phyloP scores from a whole-genome alignment of 2,329 filamentous ascomycete genomes.

The Trichothecium sympodiale region DNA sequence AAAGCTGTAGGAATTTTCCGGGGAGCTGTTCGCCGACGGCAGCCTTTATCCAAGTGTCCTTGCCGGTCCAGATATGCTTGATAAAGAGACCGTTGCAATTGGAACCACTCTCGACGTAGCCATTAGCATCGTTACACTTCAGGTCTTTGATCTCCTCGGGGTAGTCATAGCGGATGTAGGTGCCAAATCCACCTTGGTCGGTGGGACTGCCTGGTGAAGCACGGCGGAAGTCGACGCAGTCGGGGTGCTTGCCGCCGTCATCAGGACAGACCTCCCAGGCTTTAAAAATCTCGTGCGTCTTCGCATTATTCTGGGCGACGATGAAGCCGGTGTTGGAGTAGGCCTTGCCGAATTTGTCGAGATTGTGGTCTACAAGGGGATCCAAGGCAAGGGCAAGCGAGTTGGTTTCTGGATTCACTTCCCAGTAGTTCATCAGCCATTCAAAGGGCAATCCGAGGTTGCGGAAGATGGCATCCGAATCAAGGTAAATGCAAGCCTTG shows the following conservation, averaged over 20 bases:
- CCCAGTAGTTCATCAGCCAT: conserved; percentile 37
- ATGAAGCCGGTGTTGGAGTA: conserved; percentile 44
- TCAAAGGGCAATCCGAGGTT: conserved; percentile 32
- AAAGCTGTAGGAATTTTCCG: conserved; percentile 21
- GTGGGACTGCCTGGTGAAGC: conserved; percentile 23
- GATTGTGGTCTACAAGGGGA: conserved; percentile 24
- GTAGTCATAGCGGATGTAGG: conserved; percentile 29
- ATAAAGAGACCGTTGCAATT: conserved; percentile 29
- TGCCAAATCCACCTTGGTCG: conserved; percentile 33
- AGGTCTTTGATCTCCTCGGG: conserved; percentile 27
- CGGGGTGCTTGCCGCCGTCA: conserved; percentile 24
- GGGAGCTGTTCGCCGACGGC: conserved; percentile 26
- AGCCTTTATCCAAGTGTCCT: conserved; percentile 25
- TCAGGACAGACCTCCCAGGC: conserved; percentile 34
- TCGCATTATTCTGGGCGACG: conserved; percentile 37
- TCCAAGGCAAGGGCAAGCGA: conserved; percentile 30
- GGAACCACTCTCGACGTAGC: conserved; percentile 25
- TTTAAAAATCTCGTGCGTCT: conserved; percentile 34
- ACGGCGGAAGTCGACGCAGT: conserved; percentile 24
- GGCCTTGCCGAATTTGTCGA: conserved; percentile 25
- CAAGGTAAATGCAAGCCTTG: conserved; percentile 30
- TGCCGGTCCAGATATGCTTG: conserved; percentile 32
- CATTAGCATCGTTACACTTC: conserved; percentile 31
- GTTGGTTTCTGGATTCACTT: conserved; percentile 24
- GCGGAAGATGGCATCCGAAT: conserved; percentile 33